These are phyloP conservation scores for Medicago ruthenica DNA, from an alignment of 306 rosid species.

Conservation along the genomic window DNA sequence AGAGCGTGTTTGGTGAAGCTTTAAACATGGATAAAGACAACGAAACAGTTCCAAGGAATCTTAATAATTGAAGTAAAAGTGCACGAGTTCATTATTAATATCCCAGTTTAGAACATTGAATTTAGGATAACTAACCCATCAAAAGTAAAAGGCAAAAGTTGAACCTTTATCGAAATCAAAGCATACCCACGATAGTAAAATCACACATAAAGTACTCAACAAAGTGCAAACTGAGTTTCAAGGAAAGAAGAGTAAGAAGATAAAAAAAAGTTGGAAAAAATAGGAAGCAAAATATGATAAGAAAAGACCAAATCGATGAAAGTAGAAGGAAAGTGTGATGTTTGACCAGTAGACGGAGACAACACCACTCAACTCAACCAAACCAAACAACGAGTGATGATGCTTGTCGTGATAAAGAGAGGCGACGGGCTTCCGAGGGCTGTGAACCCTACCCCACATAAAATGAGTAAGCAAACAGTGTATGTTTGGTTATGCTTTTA, in stretches of 20 bases:
- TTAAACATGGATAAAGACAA: conserved; percentile 14
- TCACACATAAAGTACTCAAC: too few species aligned
- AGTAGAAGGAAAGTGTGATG: conserved; percentile 11
- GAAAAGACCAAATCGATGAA: conserved; percentile 34
- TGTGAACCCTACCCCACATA: background rate
- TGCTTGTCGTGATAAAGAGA: background rate
- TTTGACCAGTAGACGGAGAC: conserved; percentile 4
- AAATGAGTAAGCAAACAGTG: too few species aligned
- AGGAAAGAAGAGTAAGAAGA: conserved; percentile 2
- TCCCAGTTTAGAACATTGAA: background rate
- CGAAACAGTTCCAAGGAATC: conserved; percentile 13
- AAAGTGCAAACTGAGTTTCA: background rate
- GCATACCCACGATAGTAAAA: background rate
- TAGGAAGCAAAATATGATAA: background rate
- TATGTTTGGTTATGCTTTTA: too few species aligned
- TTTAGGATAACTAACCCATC: background rate
- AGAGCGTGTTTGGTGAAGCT: conserved; percentile 17
- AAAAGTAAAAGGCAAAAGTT: conserved; percentile 1
- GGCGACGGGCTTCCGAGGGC: background rate
- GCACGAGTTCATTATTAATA: conserved; percentile 35
- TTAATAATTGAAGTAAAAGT: background rate
- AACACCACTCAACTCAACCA: background rate
- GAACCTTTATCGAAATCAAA: background rate
- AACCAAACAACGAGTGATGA: background rate
- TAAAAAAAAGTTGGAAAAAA: background rate